These are phyloP conservation scores for Rhynchosporium secalis DNA, from an alignment of 2,329 filamentous ascomycete species.

Conservation along the genomic window DNA sequence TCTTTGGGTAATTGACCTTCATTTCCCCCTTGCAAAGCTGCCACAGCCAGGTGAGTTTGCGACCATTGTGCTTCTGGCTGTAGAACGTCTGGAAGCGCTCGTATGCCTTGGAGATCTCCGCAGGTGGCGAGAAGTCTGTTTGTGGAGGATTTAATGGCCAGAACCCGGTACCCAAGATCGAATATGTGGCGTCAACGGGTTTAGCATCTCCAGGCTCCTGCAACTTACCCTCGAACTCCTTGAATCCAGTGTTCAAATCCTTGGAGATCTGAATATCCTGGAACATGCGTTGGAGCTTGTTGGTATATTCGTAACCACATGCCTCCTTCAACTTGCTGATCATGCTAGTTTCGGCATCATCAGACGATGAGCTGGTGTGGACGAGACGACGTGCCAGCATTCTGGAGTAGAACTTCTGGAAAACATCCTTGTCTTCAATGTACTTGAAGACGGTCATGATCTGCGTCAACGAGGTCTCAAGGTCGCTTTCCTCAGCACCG, in stretches of 20 bases:
- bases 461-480: constrained; percentile 83
- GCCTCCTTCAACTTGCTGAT: constrained; percentile 99
- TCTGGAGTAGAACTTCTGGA: constrained; percentile 98
- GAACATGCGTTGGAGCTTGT: constrained; percentile 99
- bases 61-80: constrained; percentile 92
- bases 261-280: constrained; percentile 99
- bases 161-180: constrained; percentile 93
- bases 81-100: constrained; percentile 91
- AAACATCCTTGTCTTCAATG: constrained; percentile 99
- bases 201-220: constrained; percentile 65
- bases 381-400: constrained; percentile 95
- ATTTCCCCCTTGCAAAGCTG: constrained; percentile 97
- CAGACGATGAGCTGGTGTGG: constrained; percentile 91
- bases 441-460: constrained; percentile 99
- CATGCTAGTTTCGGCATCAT: constrained; percentile 98
- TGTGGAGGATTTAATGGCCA: constrained; percentile 89
- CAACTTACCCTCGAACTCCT: constrained; percentile 69
- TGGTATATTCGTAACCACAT: constrained; percentile 98
- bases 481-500: constrained; percentile 88
- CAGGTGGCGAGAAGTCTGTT: constrained; percentile 84
- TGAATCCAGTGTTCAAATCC: constrained; percentile 88
- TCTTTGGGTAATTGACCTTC: constrained; percentile 89
- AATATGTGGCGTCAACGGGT: constrained; percentile 81
- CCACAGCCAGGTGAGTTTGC: constrained; percentile 98
- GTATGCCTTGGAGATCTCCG: constrained; percentile 81